A percentile compares a stretch with the other conserved stretches of the same genome.
phyloP scores from a whole-genome alignment of 2,329 filamentous ascomycete species.

The Cladophialophora carrionii region DNA sequence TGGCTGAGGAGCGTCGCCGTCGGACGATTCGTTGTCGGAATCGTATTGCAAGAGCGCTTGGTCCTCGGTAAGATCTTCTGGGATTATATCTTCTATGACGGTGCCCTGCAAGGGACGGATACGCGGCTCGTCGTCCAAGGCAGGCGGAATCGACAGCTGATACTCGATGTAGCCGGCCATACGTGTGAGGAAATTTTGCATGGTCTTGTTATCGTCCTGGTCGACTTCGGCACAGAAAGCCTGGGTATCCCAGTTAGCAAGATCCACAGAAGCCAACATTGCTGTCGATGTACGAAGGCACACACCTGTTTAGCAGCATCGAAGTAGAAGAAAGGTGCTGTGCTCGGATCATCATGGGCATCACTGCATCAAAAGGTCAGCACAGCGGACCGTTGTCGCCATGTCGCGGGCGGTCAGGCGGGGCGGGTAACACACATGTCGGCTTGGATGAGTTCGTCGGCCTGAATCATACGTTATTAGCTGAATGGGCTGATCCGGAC shows the following conservation, averaged over 20 bases:
- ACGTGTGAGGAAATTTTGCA: conserved; percentile 24
- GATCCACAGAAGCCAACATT: neutral
- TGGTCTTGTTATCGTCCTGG: conserved; percentile 18
- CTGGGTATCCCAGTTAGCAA: conserved; percentile 25
- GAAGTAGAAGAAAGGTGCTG: conserved; percentile 31
- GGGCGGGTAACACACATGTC: conserved; percentile 21
- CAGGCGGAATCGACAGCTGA: conserved; percentile 14
- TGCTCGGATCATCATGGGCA: conserved; percentile 24
- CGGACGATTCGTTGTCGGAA: conserved; percentile 31
- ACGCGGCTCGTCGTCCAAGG: conserved; percentile 29
- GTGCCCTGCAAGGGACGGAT: conserved; percentile 27
- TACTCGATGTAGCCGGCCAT: conserved; percentile 31
- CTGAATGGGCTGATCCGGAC: no score
- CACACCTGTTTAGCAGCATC: conserved; percentile 27
- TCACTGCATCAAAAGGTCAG: conserved; percentile 20
- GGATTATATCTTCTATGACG: conserved; percentile 25
- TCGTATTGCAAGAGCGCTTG: conserved; percentile 27
- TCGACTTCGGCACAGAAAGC: conserved; percentile 33
- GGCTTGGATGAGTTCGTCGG: conserved; percentile 25
- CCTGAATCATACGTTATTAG: conserved; percentile 11
- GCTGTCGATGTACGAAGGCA: neutral
- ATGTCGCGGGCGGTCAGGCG: neutral
- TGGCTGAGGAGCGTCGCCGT: conserved; percentile 27
- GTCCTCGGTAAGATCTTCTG: conserved; percentile 13
- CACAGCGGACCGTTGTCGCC: neutral